Conservation (phyloP, 2,329 filamentous ascomycete genomes). For the Dryadomyces sulphureus region DNA sequence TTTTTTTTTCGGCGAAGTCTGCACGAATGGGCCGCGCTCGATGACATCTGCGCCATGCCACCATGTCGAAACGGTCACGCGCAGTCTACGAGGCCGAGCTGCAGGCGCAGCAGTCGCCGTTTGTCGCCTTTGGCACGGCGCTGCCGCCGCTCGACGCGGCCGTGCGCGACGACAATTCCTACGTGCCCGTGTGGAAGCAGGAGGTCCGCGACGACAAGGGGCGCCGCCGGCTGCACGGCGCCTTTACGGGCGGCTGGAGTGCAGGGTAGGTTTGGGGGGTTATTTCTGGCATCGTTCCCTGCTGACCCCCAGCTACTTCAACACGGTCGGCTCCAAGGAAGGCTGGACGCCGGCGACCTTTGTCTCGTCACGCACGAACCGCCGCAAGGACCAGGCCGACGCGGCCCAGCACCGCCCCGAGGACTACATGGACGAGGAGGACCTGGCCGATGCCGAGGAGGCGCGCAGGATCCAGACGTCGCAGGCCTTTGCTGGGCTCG, state of each 20-base stretch:
- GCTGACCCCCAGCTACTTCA: conserved; percentile 59
- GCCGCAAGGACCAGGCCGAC: conserved; percentile 51
- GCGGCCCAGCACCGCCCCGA: conserved; percentile 49
- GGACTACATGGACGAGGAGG: conserved; percentile 98
- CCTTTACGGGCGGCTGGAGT: conserved; percentile 92
- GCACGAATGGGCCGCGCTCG: too few relatives aligned
- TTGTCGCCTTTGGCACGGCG: conserved; percentile 69
- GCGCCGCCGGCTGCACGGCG: conserved; percentile 80
- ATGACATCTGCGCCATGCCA: background rate
- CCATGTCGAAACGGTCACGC: conserved; percentile 71
- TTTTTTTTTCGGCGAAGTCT: too few relatives aligned
- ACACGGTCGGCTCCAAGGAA: conserved; percentile 95
- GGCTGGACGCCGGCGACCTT: conserved; percentile 91
- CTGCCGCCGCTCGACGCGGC: conserved; percentile 65
- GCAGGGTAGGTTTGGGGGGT: conserved; percentile 73
- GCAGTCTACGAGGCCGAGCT: conserved; percentile 64
- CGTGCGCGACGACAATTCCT: conserved; percentile 76
- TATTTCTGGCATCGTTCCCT: background rate
- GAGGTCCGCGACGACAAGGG: conserved; percentile 89
- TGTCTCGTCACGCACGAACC: conserved; percentile 72
- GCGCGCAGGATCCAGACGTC: conserved; percentile 59
- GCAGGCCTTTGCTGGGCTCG: conserved; percentile 61
- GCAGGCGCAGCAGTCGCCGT: conserved; percentile 53
- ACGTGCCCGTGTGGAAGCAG: conserved; percentile 95
- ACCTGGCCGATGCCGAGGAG: conserved; percentile 75